Evolutionary conservation across 2,329 filamentous ascomycete species (phyloP).

Genomic region (Trichoderma afroharzianum): DNA sequence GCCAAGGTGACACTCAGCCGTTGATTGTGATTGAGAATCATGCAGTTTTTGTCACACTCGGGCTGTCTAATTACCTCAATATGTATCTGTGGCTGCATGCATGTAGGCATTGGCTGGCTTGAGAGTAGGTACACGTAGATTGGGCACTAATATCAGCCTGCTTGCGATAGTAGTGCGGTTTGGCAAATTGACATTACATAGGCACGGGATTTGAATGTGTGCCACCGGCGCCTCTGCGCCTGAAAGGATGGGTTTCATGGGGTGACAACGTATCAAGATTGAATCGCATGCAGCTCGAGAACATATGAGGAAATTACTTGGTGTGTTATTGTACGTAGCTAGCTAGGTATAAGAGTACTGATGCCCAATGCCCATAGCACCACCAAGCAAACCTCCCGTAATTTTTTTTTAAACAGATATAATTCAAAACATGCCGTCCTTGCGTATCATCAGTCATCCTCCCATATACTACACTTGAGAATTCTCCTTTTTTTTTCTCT

Average conservation of each 20-base stretch:
- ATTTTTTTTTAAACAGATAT: not conserved
- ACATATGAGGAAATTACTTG: not conserved
- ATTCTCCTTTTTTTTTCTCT: not conserved
- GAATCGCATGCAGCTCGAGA: not conserved
- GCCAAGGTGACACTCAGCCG: not conserved
- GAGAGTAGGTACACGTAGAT: not conserved
- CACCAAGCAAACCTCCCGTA: not conserved
- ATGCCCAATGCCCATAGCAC: not conserved
- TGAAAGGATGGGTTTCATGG: not conserved
- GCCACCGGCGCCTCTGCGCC: not conserved
- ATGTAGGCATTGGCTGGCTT: too few relatives aligned
- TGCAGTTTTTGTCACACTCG: not conserved
- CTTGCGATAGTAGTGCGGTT: not conserved
- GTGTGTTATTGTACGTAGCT: not conserved
- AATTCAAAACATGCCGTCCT: not conserved
- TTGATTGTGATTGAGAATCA: not conserved
- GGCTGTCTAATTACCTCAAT: too few relatives aligned
- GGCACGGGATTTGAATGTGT: not conserved
- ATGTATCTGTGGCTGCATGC: not conserved
- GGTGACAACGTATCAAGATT: not conserved
- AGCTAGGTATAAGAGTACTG: not conserved
- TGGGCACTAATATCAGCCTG: not conserved
- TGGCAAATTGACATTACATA: not conserved
- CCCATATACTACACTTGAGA: not conserved
- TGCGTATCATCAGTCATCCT: not conserved